Conservation (phyloP, 2,329 filamentous ascomycete genomes). For the Penicillium olsonii region DNA sequence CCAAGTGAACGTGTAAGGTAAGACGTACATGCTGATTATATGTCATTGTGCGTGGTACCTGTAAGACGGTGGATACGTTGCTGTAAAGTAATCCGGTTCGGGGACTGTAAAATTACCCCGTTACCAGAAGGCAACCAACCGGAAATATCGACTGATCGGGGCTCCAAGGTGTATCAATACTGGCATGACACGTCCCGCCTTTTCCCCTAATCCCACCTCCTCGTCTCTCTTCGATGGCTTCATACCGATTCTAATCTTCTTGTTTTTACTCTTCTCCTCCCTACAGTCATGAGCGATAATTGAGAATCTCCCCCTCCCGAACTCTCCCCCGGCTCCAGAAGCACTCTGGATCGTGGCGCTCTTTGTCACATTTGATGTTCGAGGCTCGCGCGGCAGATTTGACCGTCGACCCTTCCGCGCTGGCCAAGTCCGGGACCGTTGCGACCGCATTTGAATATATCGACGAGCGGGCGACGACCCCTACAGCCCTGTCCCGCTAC, state of each 20-base stretch:
- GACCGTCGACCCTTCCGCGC: constrained; percentile 33
- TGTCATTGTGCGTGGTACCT: not conserved
- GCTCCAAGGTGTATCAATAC: constrained; percentile 2
- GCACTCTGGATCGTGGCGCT: constrained; percentile 7
- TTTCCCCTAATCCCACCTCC: constrained; percentile 10
- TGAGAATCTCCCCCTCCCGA: constrained; percentile 12
- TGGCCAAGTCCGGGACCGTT: constrained; percentile 40
- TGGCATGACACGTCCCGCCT: constrained; percentile 6
- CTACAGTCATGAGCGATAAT: constrained; percentile 24
- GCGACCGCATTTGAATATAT: constrained; percentile 47
- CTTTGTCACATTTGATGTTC: constrained; percentile 32
- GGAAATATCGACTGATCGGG: not conserved
- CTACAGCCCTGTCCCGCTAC: constrained; percentile 30
- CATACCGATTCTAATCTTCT: constrained; percentile 2
- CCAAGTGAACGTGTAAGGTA: not conserved
- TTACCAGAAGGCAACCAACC: not conserved
- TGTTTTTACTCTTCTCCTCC: constrained; percentile 4
- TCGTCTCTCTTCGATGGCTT: not conserved
- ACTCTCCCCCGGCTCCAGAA: constrained; percentile 2
- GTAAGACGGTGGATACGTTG: not conserved
- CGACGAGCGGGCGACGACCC: constrained; percentile 38
- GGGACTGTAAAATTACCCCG: not conserved
- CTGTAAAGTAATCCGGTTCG: not conserved
- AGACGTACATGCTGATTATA: too few species aligned
- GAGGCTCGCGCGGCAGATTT: constrained; percentile 36